phyloP scores from a whole-genome alignment of 2,329 filamentous ascomycete genomes.

The Sclerotinia subarctica region DNA sequence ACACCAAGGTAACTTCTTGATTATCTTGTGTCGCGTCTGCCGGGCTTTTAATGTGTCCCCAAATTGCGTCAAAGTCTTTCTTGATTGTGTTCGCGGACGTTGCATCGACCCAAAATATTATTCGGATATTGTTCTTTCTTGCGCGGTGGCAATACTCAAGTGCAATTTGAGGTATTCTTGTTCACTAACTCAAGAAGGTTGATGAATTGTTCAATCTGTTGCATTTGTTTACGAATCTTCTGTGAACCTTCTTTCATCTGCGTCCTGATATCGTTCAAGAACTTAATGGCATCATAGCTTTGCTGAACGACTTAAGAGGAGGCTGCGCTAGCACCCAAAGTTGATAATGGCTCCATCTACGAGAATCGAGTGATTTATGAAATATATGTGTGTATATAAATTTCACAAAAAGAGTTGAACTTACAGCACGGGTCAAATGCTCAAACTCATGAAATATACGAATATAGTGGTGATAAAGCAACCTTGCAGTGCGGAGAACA shows the following conservation, averaged over 20 bases:
- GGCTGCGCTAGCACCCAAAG: conserved; percentile 19
- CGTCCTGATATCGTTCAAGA: conserved; percentile 6
- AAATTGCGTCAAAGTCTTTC: conserved; percentile 24
- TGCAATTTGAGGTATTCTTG: conserved; percentile 24
- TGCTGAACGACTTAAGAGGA: conserved; percentile 17
- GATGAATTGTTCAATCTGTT: conserved; percentile 18
- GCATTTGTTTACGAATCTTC: conserved; percentile 1
- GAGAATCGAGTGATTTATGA: not conserved
- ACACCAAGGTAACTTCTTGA: conserved; percentile 9
- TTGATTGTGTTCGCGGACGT: conserved; percentile 23
- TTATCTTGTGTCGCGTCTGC: conserved; percentile 12
- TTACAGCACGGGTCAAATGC: not conserved
- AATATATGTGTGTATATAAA: not conserved
- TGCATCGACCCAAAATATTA: conserved; percentile 29
- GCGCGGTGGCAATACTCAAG: conserved; percentile 27
- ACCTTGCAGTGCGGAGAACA: too few species aligned
- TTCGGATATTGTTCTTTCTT: conserved; percentile 15
- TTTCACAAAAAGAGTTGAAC: not conserved
- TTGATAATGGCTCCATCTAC: conserved; percentile 17
- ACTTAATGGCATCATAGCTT: not conserved
- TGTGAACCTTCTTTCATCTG: conserved; percentile 10
- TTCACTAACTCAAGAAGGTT: not conserved
- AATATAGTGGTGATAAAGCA: not conserved
- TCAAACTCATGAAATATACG: not conserved
- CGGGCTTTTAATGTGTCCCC: conserved; percentile 16